Evolutionary conservation across 768 basidiomycete species (phyloP), one percentile per base, ranked within the genome.

Genomic region (Hericium erinaceus): DNA sequence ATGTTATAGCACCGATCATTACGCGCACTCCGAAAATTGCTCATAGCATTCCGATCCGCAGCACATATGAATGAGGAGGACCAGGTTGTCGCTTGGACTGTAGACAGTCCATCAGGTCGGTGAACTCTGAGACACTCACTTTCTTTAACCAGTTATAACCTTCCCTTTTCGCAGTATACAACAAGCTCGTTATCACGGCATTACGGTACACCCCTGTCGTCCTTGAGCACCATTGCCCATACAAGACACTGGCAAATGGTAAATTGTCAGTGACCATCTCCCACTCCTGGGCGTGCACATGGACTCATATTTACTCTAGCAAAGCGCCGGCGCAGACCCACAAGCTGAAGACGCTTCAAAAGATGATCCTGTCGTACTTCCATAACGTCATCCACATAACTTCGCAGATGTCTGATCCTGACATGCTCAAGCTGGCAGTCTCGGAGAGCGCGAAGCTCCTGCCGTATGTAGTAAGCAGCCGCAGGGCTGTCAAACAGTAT

Each of bases 21-120:
- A 55, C 81, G 88, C 57, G 85, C 92, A 0, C 74, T 98, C 41
- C 77, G 92, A 57, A 92, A 87, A 66, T 76, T 95, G 7, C 73
- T 97, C 39, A 78, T 95, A 37, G 95, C 93, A 0, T 98, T 98
- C 78, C 82, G 95, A 54, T 83, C 92, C 6, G 95, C 94, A 4
- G 89, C 81, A 0, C 83, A 91, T 66, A 86, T 92, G 81, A 92
- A 97, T 65, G 89, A 92, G 61, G 91, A 93, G 9, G 79, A 84
- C 50, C 83, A 86, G 55, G 74, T 82, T 39, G 75, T 88, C n/a
- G 85, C 84, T 7, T 98, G 92, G 87, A 81, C 80, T 53, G 93
- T 98, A 54, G 88, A 95, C 64, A 89, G 76, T 67, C 78, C 94
- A 0, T 74, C 80, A 54, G 86, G 92, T 92, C 63, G 57, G 79